Conservation (phyloP, 768 basidiomycete genomes). For the Boletus rubescentipes region DNA sequence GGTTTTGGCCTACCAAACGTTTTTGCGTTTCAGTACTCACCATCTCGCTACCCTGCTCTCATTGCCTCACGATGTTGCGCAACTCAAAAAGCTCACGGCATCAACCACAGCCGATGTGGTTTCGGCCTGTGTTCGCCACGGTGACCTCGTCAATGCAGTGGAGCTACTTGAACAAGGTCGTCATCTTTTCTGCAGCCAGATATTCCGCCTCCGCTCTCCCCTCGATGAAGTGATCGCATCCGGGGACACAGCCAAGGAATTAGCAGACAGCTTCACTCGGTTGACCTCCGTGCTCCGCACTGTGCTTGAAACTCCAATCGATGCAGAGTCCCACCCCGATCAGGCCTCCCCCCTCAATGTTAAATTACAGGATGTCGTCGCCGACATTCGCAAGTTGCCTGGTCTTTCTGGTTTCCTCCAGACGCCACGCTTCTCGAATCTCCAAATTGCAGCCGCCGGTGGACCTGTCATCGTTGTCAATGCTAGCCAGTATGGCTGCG, state of each 20-base stretch:
- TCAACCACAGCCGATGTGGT: conserved; percentile 7
- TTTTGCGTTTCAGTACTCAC: background rate
- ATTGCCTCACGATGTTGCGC: background rate
- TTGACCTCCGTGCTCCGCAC: background rate
- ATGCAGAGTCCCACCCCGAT: background rate
- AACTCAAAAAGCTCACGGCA: background rate
- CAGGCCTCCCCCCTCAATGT: background rate
- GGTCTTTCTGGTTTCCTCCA: conserved; percentile 23
- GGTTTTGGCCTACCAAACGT: conserved; percentile 14
- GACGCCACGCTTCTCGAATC: conserved; percentile 15
- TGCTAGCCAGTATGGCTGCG: conserved; percentile 27
- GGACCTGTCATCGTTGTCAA: conserved; percentile 38
- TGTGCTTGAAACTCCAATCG: background rate
- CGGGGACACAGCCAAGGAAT: background rate
- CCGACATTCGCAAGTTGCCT: conserved; percentile 10
- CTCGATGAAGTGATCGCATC: conserved; percentile 2
- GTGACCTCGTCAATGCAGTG: conserved; percentile 16
- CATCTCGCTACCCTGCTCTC: conserved; percentile 1
- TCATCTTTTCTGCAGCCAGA: no score
- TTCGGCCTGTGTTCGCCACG: conserved; percentile 11
- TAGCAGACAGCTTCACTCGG: conserved; percentile 1
- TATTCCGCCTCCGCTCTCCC: conserved; percentile 11
- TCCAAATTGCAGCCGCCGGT: conserved; percentile 15
- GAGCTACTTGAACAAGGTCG: conserved; percentile 25
- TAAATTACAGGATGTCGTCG: conserved; percentile 4